These are phyloP conservation scores for Alternaria brassicicola DNA, from an alignment of 2,329 filamentous ascomycete species.

Conservation along the genomic window DNA sequence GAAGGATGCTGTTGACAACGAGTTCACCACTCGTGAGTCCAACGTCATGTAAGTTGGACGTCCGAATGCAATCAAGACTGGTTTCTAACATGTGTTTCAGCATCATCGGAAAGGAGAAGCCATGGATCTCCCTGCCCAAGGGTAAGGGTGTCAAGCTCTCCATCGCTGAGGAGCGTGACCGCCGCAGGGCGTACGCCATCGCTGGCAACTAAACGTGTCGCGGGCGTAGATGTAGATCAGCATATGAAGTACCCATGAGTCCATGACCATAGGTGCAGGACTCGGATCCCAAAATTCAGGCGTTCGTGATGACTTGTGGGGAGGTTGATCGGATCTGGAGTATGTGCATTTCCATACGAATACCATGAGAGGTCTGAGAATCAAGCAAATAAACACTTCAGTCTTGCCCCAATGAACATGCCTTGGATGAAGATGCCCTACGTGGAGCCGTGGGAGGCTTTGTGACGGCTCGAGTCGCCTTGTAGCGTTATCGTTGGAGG, in stretches of 20 bases:
- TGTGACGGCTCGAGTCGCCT: neutral
- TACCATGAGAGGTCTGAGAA: slow-evolving; percentile 31
- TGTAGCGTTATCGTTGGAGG: neutral
- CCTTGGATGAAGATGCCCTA: neutral
- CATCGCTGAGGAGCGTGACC: slow-evolving; percentile 99
- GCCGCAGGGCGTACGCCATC: slow-evolving; percentile 75
- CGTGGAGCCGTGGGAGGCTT: neutral
- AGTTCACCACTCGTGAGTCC: slow-evolving; percentile 97
- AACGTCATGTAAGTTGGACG: slow-evolving; percentile 76
- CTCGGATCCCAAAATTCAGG: slow-evolving; percentile 42
- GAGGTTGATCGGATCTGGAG: slow-evolving; percentile 36
- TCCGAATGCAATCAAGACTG: neutral
- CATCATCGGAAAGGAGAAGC: slow-evolving; percentile 98
- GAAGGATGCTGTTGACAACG: slow-evolving; percentile 99
- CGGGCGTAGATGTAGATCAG: slow-evolving; percentile 27
- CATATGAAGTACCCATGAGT: slow-evolving; percentile 37
- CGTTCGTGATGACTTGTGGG: slow-evolving; percentile 44
- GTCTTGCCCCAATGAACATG: neutral
- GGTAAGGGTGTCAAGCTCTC: slow-evolving; percentile 99
- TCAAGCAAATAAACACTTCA: slow-evolving; percentile 30
- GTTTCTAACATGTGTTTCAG: slow-evolving; percentile 25
- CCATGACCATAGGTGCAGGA: slow-evolving; percentile 35
- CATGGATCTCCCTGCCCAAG: slow-evolving; percentile 99
- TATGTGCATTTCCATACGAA: slow-evolving; percentile 44
- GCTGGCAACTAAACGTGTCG: slow-evolving; percentile 55